Conservation (phyloP, 148 eudicot genomes). For the Silene uniflora region DNA sequence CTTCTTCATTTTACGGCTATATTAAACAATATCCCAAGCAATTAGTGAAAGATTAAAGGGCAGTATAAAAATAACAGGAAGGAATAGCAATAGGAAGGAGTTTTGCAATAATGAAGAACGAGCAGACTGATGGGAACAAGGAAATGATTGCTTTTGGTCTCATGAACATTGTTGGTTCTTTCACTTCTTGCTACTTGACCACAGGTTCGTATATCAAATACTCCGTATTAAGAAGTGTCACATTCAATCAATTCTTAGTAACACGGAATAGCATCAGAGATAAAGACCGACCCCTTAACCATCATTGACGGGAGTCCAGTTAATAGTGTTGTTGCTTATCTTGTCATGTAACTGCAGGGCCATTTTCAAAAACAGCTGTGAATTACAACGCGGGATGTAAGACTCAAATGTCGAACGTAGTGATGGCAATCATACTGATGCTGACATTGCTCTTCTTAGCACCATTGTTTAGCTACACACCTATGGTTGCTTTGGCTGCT, state of each 20-base stretch:
- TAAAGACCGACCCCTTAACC: no score
- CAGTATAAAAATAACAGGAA: slow-evolving; percentile 44
- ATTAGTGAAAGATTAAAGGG: background rate
- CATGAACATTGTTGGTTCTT: slow-evolving; percentile 89
- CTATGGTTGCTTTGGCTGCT: slow-evolving; percentile 81
- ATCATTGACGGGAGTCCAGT: no score
- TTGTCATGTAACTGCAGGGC: slow-evolving; percentile 41
- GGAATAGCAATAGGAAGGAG: slow-evolving; percentile 94
- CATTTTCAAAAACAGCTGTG: slow-evolving; percentile 91
- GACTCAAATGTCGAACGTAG: slow-evolving; percentile 70
- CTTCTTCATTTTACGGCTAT: background rate
- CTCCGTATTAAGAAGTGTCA: background rate
- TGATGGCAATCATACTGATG: slow-evolving; percentile 64
- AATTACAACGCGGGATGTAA: slow-evolving; percentile 79
- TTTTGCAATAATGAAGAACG: slow-evolving; percentile 67
- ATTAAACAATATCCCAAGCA: background rate
- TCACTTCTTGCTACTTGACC: slow-evolving; percentile 87
- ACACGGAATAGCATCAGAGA: no score
- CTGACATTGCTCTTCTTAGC: slow-evolving; percentile 68
- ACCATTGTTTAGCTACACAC: slow-evolving; percentile 83
- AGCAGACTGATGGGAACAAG: slow-evolving; percentile 86
- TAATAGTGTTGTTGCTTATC: background rate
- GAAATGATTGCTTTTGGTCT: slow-evolving; percentile 94
- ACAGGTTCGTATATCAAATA: slow-evolving; percentile 43
- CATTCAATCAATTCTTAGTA: no score